These are phyloP conservation scores for Artomyces pyxidatus DNA, from an alignment of 768 basidiomycete species.

Conservation along the genomic window DNA sequence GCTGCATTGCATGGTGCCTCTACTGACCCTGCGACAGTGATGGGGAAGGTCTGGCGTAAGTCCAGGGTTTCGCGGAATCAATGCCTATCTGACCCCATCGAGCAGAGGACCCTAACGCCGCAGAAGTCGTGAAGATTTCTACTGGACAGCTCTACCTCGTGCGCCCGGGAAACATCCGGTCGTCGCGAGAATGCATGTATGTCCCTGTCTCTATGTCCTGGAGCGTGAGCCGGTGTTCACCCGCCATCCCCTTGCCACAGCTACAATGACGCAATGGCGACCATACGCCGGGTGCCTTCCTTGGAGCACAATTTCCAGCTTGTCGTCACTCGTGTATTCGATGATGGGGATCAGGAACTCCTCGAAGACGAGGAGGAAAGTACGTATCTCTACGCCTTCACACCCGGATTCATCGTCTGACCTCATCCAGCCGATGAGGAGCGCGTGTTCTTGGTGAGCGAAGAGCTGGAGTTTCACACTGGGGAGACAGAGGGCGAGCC, in stretches of 20 bases:
- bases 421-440: constrained; percentile 77
- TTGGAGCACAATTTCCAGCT: constrained; percentile 81
- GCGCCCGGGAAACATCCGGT: constrained; percentile 84
- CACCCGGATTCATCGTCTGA: constrained; percentile 2
- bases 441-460: constrained; percentile 82
- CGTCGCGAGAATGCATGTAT: constrained; percentile 95
- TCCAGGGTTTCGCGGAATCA: constrained; percentile 17
- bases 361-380: constrained; percentile 92
- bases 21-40: constrained; percentile 41
- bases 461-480: constrained; percentile 80
- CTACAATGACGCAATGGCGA: constrained; percentile 92
- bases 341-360: constrained; percentile 93
- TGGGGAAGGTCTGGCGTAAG: constrained; percentile 94
- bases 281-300: constrained; percentile 76
- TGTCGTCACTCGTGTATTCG: constrained; percentile 93
- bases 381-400: constrained; percentile 26
- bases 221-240: background rate
- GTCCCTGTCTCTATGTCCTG: constrained; percentile 22
- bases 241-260: constrained; percentile 31
- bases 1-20: constrained; percentile 3
- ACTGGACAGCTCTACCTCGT: constrained; percentile 88
- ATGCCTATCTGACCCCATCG: constrained; percentile 20
- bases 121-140: constrained; percentile 92
- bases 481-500: constrained; percentile 68
- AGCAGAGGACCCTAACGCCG: constrained; percentile 86